phyloP scores from a whole-genome alignment of 768 basidiomycete genomes.

The Baorangia bicolor region DNA sequence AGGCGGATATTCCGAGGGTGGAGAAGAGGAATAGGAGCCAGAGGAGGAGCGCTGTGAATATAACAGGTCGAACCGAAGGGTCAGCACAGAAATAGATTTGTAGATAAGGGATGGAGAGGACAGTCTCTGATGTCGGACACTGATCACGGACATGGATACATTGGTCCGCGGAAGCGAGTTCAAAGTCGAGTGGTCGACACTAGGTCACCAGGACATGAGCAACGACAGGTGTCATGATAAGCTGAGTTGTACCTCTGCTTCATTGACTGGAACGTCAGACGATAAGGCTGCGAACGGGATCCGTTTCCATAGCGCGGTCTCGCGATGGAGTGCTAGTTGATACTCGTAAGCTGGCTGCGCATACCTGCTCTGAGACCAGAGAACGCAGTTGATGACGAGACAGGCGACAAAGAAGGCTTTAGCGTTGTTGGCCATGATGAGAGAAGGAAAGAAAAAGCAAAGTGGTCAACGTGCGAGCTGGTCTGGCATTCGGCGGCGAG shows the following conservation, averaged over 20 bases:
- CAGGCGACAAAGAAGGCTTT: slow-evolving; percentile 51
- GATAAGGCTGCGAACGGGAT: background rate
- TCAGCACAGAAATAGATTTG: slow-evolving; percentile 69
- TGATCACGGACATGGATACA: slow-evolving; percentile 58
- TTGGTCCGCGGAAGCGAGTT: slow-evolving; percentile 47
- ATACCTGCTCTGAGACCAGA: slow-evolving; percentile 66
- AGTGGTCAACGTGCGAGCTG: background rate
- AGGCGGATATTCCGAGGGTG: slow-evolving; percentile 90
- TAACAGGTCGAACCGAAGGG: slow-evolving; percentile 49
- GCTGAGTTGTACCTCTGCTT: slow-evolving; percentile 8
- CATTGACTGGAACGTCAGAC: background rate
- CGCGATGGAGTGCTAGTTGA: background rate
- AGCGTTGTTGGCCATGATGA: slow-evolving; percentile 47
- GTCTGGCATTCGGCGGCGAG: background rate
- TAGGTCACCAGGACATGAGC: slow-evolving; percentile 25
- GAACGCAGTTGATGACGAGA: slow-evolving; percentile 55
- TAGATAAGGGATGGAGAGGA: slow-evolving; percentile 71
- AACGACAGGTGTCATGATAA: background rate
- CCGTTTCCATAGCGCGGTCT: slow-evolving; percentile 12
- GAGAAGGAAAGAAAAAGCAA: background rate
- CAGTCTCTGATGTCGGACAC: slow-evolving; percentile 61
- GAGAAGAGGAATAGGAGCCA: slow-evolving; percentile 95
- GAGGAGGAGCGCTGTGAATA: slow-evolving; percentile 61
- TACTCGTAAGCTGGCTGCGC: slow-evolving; percentile 25
- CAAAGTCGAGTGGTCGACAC: slow-evolving; percentile 66